Percentiles rank a stretch among this genome's conserved stretches.
Evolutionary conservation across 345 rosid genomes (phyloP).

Genomic region (Noccaea caerulescens): DNA sequence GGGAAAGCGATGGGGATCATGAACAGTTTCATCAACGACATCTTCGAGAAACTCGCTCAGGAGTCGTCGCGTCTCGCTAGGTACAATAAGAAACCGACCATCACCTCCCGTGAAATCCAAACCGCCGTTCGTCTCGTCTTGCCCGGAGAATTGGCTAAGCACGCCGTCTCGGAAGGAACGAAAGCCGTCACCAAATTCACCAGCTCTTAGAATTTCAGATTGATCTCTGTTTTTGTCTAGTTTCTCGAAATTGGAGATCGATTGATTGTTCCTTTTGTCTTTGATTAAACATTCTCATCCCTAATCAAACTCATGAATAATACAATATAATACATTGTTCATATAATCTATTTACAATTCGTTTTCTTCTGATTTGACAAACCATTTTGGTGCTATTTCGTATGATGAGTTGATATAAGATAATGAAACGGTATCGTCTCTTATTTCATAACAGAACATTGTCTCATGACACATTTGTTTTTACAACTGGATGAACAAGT

Average conservation of each 20-base stretch:
- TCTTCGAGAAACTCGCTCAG: slow-evolving; percentile 71
- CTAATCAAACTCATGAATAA: neutral
- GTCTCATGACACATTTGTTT: slow-evolving; percentile 2
- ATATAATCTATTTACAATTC: neutral
- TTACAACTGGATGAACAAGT: slow-evolving; percentile 16
- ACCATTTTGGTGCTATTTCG: neutral
- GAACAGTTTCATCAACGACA: slow-evolving; percentile 77
- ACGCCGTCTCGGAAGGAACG: slow-evolving; percentile 70
- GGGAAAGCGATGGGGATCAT: slow-evolving; percentile 79
- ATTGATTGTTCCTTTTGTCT: neutral
- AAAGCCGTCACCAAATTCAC: slow-evolving; percentile 80
- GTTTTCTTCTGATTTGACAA: neutral
- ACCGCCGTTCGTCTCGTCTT: slow-evolving; percentile 68
- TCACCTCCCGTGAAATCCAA: slow-evolving; percentile 73
- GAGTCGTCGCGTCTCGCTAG: slow-evolving; percentile 68
- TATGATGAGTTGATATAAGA: neutral
- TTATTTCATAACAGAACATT: slow-evolving; percentile 11
- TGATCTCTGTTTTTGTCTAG: neutral
- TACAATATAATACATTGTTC: neutral
- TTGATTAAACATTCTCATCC: neutral
- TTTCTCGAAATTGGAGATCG: neutral
- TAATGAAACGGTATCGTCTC: neutral
- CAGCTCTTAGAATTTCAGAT: slow-evolving; percentile 46
- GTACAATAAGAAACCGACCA: slow-evolving; percentile 73
- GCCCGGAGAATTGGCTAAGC: slow-evolving; percentile 73